Evolutionary conservation across 2,329 filamentous ascomycete species (phyloP).

Genomic region (Fusarium pininemorale): DNA sequence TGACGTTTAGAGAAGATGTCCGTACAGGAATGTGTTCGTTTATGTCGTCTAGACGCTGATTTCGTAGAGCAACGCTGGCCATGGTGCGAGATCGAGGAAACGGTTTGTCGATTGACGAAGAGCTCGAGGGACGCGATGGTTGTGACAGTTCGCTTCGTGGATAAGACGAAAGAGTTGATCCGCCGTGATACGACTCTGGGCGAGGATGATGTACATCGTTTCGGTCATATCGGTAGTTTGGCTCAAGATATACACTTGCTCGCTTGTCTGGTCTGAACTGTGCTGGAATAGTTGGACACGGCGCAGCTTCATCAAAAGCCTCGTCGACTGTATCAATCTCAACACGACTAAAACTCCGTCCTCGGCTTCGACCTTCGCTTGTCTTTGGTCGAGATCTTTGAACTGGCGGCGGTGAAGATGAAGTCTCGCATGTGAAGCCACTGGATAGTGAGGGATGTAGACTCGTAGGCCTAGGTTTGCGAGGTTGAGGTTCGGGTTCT

Average conservation of each 20-base stretch:
- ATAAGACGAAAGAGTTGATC: slow-evolving; percentile 4
- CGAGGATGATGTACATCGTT: not conserved
- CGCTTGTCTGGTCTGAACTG: slow-evolving; percentile 21
- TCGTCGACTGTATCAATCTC: slow-evolving; percentile 35
- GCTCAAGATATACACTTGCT: slow-evolving; percentile 12
- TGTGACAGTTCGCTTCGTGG: slow-evolving; percentile 28
- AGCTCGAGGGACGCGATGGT: slow-evolving; percentile 37
- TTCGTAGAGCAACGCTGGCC: slow-evolving; percentile 16
- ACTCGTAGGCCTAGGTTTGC: slow-evolving; percentile 36
- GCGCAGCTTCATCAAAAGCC: slow-evolving; percentile 27
- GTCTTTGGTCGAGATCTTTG: slow-evolving; percentile 31
- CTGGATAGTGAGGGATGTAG: slow-evolving; percentile 33
- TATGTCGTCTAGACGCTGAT: slow-evolving; percentile 45
- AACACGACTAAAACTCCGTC: slow-evolving; percentile 18
- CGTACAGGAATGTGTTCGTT: slow-evolving; percentile 49
- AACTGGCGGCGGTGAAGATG: slow-evolving; percentile 24
- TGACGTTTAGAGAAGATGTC: slow-evolving; percentile 48
- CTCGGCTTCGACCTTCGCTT: slow-evolving; percentile 19
- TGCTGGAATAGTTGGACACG: slow-evolving; percentile 28
- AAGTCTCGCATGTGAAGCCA: slow-evolving; percentile 10
- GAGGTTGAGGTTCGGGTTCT: not conserved
- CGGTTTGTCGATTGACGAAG: slow-evolving; percentile 35
- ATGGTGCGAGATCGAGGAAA: slow-evolving; percentile 38
- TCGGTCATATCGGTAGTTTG: not conserved
- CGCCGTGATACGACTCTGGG: slow-evolving; percentile 25